Evolutionary conservation across 345 rosid genomes (phyloP), one percentile per base, ranked within the genome.

Genomic region (Brassica carinata): DNA sequence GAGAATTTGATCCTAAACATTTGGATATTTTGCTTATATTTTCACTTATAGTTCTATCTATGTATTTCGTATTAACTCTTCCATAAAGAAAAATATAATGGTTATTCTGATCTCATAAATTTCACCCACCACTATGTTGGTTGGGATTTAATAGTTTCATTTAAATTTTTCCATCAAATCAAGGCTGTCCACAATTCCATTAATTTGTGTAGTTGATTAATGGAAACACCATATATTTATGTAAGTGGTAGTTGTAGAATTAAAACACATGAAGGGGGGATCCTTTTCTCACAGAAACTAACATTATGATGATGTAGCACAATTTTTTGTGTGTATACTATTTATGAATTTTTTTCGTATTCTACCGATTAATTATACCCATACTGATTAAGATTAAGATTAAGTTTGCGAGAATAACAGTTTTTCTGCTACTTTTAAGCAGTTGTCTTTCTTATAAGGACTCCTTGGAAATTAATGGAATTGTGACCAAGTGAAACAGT

Each of bases 161-260:
- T 13, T 23, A 23, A 61, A 23, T 3, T 5, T 63, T 29, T 29
- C 67, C 67, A 63, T 63, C 67, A 63, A 63, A 29, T 29, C 38
- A 63, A 63, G 18, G 67, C 17, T 63, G 18, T 29, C 67, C 38
- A 13, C 67, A 63, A 3, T 62, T 10, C 65, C 34, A 63, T 63
- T 63, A 6, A 63, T 29, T 63, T 63, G 34, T 5, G 15, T 13
- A 17, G 66, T 62, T 63, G 36, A 13, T 63, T 63, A 5, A 63
- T 26, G 66, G 34, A 62, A 63, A 63, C 65, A 26, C 11, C 19
- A 19, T 18, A 58, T 17, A 61, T 26, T 61, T 9, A 61, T 61
- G 65, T 61, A 65, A 15, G 67, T 64, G 67, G 67, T 64, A 29
- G 67, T 64, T 30, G 67, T 29, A 64, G 38, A 64, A 55, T 17